Conservation (phyloP, 176 grass and related monocot species). For the Calamus simplicifolius region DNA sequence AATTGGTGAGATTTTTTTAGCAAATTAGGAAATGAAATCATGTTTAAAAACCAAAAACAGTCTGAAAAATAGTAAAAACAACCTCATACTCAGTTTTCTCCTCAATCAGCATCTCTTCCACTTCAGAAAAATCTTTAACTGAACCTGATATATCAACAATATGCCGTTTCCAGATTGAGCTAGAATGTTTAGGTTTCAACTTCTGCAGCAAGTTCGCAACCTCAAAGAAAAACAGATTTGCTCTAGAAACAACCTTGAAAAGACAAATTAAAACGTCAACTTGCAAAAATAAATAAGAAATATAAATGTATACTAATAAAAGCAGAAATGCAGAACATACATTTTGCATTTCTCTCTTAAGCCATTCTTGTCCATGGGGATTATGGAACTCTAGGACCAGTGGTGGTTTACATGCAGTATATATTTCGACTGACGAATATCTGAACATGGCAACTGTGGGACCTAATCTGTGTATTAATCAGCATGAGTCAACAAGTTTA, state of each 20-base stretch:
- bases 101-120: slow-evolving; percentile 52
- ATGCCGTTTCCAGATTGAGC: slow-evolving; percentile 7
- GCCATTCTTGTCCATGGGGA: slow-evolving; percentile 44
- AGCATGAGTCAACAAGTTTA: neutral
- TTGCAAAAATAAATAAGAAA: neutral
- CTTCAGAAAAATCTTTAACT: slow-evolving; percentile 42
- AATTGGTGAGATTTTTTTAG: no score
- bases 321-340: slow-evolving; percentile 32
- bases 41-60: no score
- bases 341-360: slow-evolving; percentile 49
- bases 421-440: slow-evolving; percentile 78
- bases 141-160: slow-evolving; percentile 11
- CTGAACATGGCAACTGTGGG: slow-evolving; percentile 80
- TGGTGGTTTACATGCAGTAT: slow-evolving; percentile 64
- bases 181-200: slow-evolving; percentile 35
- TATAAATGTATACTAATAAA: neutral
- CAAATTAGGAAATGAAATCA: no score
- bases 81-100: slow-evolving; percentile 76
- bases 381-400: slow-evolving; percentile 58
- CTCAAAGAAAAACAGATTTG: slow-evolving; percentile 55
- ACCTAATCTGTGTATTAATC: slow-evolving; percentile 68
- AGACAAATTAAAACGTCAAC: slow-evolving; percentile 19
- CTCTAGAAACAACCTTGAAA: slow-evolving; percentile 61
- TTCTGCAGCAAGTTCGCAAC: slow-evolving; percentile 34
- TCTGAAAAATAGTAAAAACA: neutral